Conservation (phyloP, 2,329 filamentous ascomycete genomes). For the Verticillium albo-atrum region DNA sequence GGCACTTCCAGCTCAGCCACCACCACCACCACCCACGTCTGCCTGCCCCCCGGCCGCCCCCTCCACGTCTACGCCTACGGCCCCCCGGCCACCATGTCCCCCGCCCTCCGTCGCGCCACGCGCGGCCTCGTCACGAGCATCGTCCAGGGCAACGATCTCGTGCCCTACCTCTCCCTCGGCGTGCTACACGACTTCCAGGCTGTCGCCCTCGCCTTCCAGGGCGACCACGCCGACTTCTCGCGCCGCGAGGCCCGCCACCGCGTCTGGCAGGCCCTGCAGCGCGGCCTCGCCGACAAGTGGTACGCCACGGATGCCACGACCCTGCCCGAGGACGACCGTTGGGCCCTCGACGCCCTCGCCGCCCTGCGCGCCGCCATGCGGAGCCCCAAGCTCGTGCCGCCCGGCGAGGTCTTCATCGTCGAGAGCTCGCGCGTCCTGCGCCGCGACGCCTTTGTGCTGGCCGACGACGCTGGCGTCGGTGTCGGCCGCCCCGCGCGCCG, state of each 20-base stretch:
- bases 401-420: constrained; percentile 71
- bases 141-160: constrained; percentile 68
- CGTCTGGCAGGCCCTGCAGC: constrained; percentile 61
- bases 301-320: constrained; percentile 38
- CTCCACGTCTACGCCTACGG: constrained; percentile 80
- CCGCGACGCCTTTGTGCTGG: constrained; percentile 56
- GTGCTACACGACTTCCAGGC: constrained; percentile 72
- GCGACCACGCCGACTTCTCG: constrained; percentile 59
- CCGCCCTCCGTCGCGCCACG: constrained; percentile 64
- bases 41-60: constrained; percentile 61
- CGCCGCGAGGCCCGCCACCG: constrained; percentile 62
- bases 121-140: constrained; percentile 71
- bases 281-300: constrained; percentile 59
- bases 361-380: constrained; percentile 64
- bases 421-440: constrained; percentile 65
- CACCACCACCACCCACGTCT: constrained; percentile 33
- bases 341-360: constrained; percentile 65
- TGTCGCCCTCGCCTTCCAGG: constrained; percentile 67
- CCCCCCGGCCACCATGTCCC: constrained; percentile 67
- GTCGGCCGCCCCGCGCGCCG: constrained; percentile 64
- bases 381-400: constrained; percentile 66
- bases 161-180: constrained; percentile 69
- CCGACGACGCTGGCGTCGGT: constrained; percentile 47
- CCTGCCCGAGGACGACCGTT: constrained; percentile 31
- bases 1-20: too few species aligned